Conservation (phyloP, 495 filamentous ascomycete genomes). For the Neurospora sp. region DNA sequence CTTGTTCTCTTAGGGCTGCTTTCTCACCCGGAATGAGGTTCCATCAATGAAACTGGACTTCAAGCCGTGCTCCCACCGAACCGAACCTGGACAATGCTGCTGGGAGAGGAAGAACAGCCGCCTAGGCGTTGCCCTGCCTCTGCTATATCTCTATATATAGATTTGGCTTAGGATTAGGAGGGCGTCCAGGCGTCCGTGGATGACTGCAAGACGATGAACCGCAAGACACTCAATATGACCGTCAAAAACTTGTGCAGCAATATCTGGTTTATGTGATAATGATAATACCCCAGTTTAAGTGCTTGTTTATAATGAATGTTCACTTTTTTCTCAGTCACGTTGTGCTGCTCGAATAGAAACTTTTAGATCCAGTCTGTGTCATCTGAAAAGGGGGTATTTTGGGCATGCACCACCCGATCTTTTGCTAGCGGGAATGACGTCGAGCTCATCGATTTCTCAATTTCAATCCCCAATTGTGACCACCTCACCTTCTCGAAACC, state of each 20-base stretch:
- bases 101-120: not conserved
- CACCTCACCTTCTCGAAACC: not conserved
- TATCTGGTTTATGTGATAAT: not conserved
- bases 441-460: constrained; percentile 1
- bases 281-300: not conserved
- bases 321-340: not conserved
- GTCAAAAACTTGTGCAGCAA: not conserved
- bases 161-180: not conserved
- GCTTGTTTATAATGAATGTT: not conserved
- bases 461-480: constrained; percentile 5
- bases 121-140: not conserved
- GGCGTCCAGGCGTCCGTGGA: not conserved
- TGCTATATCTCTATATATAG: not conserved
- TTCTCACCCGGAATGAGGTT: constrained; percentile 32
- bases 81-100: not conserved
- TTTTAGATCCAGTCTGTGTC: not conserved
- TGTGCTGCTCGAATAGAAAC: not conserved
- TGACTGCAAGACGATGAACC: not conserved
- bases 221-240: not conserved
- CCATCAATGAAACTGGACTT: constrained; percentile 28
- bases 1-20: constrained; percentile 39
- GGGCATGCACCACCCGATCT: not conserved
- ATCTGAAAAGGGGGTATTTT: not conserved
- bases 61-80: constrained; percentile 16
- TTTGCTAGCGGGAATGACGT: constrained; percentile 11